Evolutionary conservation across 305 asterid species (phyloP).

Genomic region (Petunia hybrid): DNA sequence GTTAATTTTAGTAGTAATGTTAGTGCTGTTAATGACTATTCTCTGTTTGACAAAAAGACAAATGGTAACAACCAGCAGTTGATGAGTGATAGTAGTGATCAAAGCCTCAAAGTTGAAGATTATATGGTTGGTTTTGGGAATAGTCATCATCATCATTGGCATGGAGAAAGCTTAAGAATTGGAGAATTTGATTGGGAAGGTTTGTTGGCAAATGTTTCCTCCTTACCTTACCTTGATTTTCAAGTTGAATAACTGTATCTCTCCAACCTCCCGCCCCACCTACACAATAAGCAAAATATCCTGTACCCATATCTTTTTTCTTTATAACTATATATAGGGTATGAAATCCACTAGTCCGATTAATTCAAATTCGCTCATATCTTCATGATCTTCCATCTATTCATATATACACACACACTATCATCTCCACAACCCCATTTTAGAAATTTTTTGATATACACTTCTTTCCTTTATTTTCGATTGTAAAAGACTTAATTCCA

Average conservation of each 20-base stretch:
- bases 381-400: constrained; percentile 1
- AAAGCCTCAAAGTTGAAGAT: constrained; percentile 41
- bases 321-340: neutral
- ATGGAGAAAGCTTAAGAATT: constrained; percentile 71
- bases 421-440: constrained; percentile 3
- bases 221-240: constrained; percentile 90
- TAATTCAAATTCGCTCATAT: neutral
- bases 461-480: neutral
- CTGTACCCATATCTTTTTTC: neutral
- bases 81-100: constrained; percentile 26
- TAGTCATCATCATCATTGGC: constrained; percentile 56
- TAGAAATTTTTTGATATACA: constrained; percentile 13
- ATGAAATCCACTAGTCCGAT: no score
- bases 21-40: constrained; percentile 35
- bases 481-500: neutral
- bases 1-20: constrained; percentile 34
- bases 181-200: constrained; percentile 98
- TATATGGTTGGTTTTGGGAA: constrained; percentile 64
- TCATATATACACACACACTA: neutral
- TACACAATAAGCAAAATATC: neutral
- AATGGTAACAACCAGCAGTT: constrained; percentile 35
- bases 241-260: constrained; percentile 51
- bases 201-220: constrained; percentile 93
- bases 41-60: constrained; percentile 29
- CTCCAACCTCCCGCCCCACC: neutral